A percentile compares a stretch with the other conserved stretches of the same genome.
These are phyloP conservation scores for Panicum virgatum DNA, from an alignment of 202 grass and related monocot species.

Conservation along the genomic window DNA sequence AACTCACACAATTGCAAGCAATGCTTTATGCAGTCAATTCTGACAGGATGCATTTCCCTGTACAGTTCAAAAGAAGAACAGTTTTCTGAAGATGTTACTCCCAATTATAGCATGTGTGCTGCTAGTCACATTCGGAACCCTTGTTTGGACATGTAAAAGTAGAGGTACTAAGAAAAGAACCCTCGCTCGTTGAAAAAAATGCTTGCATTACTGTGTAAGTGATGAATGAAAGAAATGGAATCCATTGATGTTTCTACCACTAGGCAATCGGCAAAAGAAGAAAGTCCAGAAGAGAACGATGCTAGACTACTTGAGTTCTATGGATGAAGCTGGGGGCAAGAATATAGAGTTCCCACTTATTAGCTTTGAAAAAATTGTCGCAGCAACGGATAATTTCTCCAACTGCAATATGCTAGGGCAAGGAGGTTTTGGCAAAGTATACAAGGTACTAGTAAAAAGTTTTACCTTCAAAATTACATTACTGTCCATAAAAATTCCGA, in stretches of 20 bases:
- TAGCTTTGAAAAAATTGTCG: slow-evolving; percentile 10
- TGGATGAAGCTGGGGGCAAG: neutral
- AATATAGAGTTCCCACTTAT: slow-evolving; percentile 15
- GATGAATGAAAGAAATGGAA: no score
- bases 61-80: neutral
- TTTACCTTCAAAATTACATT: neutral
- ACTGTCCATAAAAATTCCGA: neutral
- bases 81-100: neutral
- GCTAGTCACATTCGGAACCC: neutral
- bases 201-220: neutral
- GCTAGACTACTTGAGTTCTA: neutral
- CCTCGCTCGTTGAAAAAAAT: neutral
- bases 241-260: neutral
- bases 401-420: slow-evolving; percentile 3
- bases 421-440: slow-evolving; percentile 6
- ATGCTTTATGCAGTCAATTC: neutral
- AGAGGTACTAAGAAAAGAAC: slow-evolving; percentile 24
- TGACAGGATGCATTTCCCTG: neutral
- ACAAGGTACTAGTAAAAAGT: neutral
- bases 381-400: slow-evolving; percentile 15
- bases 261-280: neutral
- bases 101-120: slow-evolving; percentile 4
- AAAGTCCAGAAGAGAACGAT: neutral
- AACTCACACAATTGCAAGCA: neutral
- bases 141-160: slow-evolving; percentile 4